Base-by-base conservation (phyloP, 257 asterid genomes). In the Fraxinus excelsior region DNA sequence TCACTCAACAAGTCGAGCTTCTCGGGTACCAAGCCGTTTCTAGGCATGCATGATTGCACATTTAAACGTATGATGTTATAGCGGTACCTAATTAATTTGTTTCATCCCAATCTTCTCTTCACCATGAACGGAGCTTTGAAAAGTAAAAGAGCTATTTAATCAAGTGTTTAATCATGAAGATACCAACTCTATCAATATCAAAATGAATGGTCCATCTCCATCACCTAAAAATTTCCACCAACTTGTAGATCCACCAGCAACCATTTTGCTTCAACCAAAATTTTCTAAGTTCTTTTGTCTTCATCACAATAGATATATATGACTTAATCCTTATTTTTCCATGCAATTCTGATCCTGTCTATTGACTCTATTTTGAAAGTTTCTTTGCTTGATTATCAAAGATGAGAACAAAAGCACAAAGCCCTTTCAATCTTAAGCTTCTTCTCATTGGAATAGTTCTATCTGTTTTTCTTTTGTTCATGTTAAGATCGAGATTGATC, bases 321-420 rank as follows among this genome's bases (percentile, higher is more conserved):
- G 44, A 72, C 89, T 87, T 46, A 84, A 80, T 78, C 79, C 75
- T 75, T 73, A 68, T 72, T 53, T 42, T 25, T 23, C 73, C 70
- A 49, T 29, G 37, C 23, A 74, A n/a, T 56, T 56, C 18, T 32
- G 46, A 19, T 34, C 10, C 71, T 65, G 74, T 58, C 58, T n/a
- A 67, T 19, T 0, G 1, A 28, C n/a, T n/a, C n/a, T n/a, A 28
- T 0, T n/a, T 65, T 46, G 34, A 26, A 13, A 25, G 13, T 19
- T 71, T 42, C 18, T 42, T 13, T 42, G 5, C 14, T 12, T 42
- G 51, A 42, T 12, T 42, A 42, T 12, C 31, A 40, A 83, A 44
- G 32, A 92, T 93, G 97, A 94, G 96, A 87, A 76, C 88, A 3
- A 92, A 87, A 89, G 37, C 88, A 31, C 84, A 85, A 21, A 82